phyloP scores from a whole-genome alignment of 495 filamentous ascomycete genomes.

The Friedmanniomyces simplex region DNA sequence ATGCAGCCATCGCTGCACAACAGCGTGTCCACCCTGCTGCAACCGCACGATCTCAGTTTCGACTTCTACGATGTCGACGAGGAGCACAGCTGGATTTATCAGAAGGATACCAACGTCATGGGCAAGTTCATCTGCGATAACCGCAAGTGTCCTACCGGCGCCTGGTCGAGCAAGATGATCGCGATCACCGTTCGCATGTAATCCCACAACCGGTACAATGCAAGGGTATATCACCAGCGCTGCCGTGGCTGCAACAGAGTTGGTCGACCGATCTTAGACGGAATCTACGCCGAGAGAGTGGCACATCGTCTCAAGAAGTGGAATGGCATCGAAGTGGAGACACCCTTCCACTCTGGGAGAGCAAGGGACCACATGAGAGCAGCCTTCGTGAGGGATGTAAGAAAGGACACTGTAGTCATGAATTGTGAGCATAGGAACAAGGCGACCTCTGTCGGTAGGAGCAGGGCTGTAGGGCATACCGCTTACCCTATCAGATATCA shows the following conservation, averaged over 20 bases:
- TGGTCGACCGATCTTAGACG: constrained; percentile 30
- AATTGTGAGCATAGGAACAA: too few species aligned
- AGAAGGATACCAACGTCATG: constrained; percentile 28
- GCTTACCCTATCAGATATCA: too few species aligned
- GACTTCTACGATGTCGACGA: not conserved
- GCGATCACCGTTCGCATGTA: constrained; percentile 40
- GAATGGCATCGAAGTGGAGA: constrained; percentile 34
- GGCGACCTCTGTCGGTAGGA: too few species aligned
- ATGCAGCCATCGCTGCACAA: not conserved
- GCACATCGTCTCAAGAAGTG: constrained; percentile 43
- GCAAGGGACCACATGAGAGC: constrained; percentile 34
- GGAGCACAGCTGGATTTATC: constrained; percentile 1
- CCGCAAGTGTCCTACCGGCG: constrained; percentile 17
- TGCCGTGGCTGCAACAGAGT: constrained; percentile 32
- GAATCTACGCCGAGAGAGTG: constrained; percentile 40
- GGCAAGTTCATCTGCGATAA: constrained; percentile 29
- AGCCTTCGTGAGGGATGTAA: constrained; percentile 42
- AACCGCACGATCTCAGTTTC: not conserved
- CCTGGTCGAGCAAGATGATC: constrained; percentile 36
- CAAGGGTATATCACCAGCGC: constrained; percentile 38
- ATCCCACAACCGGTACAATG: constrained; percentile 34
- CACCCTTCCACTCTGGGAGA: constrained; percentile 22
- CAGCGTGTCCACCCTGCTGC: not conserved
- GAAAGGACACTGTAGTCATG: constrained; percentile 32
- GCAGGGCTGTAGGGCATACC: too few species aligned